Conservation (phyloP, 2,329 filamentous ascomycete species). For the Neofusicoccum laricinum region DNA sequence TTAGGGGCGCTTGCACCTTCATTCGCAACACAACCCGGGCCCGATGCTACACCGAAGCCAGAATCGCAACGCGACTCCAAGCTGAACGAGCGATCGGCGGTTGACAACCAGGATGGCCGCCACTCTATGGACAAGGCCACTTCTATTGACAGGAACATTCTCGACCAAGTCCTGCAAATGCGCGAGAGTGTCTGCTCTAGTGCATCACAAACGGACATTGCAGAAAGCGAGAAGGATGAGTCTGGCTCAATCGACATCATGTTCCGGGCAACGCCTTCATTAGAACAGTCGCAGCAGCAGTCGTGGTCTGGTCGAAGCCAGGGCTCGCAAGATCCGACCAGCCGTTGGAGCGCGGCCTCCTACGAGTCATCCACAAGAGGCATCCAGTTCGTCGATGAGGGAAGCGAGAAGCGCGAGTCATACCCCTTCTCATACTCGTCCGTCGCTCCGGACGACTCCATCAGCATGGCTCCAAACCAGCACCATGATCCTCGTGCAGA, state of each 20-base stretch:
- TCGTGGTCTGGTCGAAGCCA: conserved; percentile 2
- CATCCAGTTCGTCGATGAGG: conserved; percentile 13
- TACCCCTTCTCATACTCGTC: conserved; percentile 33
- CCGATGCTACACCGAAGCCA: not conserved
- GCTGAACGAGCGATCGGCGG: not conserved
- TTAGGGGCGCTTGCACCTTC: conserved; percentile 46
- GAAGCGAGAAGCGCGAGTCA: not conserved
- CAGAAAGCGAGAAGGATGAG: conserved; percentile 44
- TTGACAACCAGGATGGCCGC: not conserved
- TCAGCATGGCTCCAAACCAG: conserved; percentile 31
- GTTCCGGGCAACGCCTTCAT: conserved; percentile 44
- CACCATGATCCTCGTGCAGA: conserved; percentile 20
- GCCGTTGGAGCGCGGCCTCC: conserved; percentile 6
- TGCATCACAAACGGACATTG: conserved; percentile 25
- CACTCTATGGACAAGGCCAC: too few species aligned
- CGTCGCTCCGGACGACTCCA: conserved; percentile 36
- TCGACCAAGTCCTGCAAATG: conserved; percentile 49
- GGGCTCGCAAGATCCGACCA: not conserved
- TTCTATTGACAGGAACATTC: conserved; percentile 23
- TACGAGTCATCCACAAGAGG: conserved; percentile 10
- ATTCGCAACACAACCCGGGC: not conserved
- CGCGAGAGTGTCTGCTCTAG: conserved; percentile 43
- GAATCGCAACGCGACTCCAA: not conserved
- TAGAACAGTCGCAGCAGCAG: conserved; percentile 17
- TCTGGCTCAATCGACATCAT: conserved; percentile 57